Base-by-base conservation (phyloP, 2,329 filamentous ascomycete species). In the Aureobasidium sp. region DNA sequence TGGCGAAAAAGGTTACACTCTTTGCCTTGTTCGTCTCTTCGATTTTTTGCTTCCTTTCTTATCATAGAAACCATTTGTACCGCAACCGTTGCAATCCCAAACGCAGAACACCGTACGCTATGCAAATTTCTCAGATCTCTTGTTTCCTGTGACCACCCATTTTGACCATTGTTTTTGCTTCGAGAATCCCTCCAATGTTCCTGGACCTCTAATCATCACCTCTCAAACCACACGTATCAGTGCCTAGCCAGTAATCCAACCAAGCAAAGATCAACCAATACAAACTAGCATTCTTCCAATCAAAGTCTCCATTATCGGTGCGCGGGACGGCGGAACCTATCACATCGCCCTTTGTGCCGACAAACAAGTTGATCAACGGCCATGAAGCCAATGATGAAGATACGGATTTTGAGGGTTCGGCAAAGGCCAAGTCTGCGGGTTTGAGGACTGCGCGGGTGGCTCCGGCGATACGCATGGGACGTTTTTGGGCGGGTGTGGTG, bases 271-370 rank as follows among this genome's bases (percentile, higher is more conserved):
- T 75, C 29, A 77, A 73, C 84, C 84, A 87, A 66, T 86, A 87
- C 60, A 80, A 67, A 65, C 81, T 82, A 7, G 83, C 84, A 49
- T 76, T 78, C 45, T 83, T 83, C 79, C 86, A 89, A 73, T 97
- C 92, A 67, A 96, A 92, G 45, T 85, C 85, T 62, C 89, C 90
- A 48, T 82, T 79, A 59, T 91, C 88, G 59, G 81, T 87, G 45
- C 87, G 81, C 8, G 90, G 90, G 42, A 93, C 85, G 70, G 88
- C 82, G 69, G 85, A 85, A 7, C 89, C 89, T 68, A 93, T 91
- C 73, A 92, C 85, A 68, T 80, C 75, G 7, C 77, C 75, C 8
- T 74, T 74, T 9, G 72, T 73, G 7, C 77, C 77, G 51, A 80
- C 68, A 37, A 78, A 72, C 70, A 73, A 3, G 71, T 73, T 44